A percentile compares a stretch with the other conserved stretches of the same genome.
Evolutionary conservation across 225 moss, liverwort and hornwort genomes (phyloP).

Genomic region (Physcomitrellopsis africana): DNA sequence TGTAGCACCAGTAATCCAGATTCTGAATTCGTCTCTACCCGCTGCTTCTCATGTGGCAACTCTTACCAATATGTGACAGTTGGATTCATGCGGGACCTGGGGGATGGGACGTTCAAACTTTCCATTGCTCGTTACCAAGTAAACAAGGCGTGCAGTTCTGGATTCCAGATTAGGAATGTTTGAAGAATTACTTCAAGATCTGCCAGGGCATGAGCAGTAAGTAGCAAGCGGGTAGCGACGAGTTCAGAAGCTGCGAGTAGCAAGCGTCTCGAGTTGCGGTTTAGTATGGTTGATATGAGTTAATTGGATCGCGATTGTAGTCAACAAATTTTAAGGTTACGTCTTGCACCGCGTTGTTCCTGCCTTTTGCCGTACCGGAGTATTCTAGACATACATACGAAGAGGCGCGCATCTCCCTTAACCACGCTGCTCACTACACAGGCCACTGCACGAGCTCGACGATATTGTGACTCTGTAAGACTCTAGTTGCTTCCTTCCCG

Average conservation of each 20-base stretch:
- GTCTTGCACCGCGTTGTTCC: no score
- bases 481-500: no score
- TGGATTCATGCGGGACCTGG: neutral
- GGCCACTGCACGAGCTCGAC: no score
- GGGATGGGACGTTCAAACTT: no score
- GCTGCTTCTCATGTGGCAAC: constrained; percentile 20
- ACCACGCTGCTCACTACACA: no score
- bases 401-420: no score
- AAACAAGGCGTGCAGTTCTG: constrained; percentile 7
- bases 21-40: neutral
- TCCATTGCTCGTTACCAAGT: no score
- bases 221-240: neutral
- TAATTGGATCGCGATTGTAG: neutral
- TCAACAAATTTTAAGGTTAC: neutral
- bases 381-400: no score
- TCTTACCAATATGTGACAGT: neutral
- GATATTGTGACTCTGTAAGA: no score
- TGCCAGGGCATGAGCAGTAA: neutral
- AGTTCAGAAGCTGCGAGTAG: neutral
- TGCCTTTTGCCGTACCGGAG: no score
- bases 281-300: neutral
- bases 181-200: neutral
- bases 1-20: no score
- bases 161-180: neutral
- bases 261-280: neutral